phyloP scores from a whole-genome alignment of 2,329 filamentous ascomycete genomes.

The Penicillium sp. region DNA sequence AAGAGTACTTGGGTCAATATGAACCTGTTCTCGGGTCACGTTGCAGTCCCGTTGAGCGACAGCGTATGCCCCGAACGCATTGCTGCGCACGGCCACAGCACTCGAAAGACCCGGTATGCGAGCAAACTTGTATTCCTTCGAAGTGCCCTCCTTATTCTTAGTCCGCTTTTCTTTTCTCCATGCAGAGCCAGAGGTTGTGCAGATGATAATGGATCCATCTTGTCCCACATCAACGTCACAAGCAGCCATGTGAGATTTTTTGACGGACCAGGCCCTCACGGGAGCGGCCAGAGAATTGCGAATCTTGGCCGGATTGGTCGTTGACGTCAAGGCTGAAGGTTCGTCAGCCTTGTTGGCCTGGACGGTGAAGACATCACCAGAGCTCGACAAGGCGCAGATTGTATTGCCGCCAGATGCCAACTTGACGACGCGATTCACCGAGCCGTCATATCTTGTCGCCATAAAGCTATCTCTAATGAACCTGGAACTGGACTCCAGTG shows the following conservation, averaged over 20 bases:
- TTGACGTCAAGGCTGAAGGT: conserved; percentile 64
- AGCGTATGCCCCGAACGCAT: conserved; percentile 84
- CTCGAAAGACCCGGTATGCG: conserved; percentile 84
- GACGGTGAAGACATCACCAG: conserved; percentile 85
- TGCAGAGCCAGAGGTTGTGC: conserved; percentile 86
- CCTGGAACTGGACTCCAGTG: conserved; percentile 68
- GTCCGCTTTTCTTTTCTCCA: conserved; percentile 83
- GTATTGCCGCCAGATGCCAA: conserved; percentile 86
- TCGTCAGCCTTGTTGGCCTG: conserved; percentile 68
- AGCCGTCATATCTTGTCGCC: conserved; percentile 63
- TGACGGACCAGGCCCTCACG: conserved; percentile 82
- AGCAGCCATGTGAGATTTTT: conserved; percentile 79
- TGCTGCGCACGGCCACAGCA: conserved; percentile 79
- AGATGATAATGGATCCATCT: conserved; percentile 91
- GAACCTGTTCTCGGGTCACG: conserved; percentile 70
- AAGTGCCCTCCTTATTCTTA: conserved; percentile 72
- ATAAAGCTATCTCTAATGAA: conserved; percentile 66
- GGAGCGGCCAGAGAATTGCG: conserved; percentile 75
- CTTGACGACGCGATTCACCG: conserved; percentile 67
- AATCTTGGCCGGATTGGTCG: conserved; percentile 89
- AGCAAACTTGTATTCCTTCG: conserved; percentile 93
- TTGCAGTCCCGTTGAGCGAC: conserved; percentile 82
- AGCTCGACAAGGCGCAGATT: conserved; percentile 80
- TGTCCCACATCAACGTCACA: conserved; percentile 85
- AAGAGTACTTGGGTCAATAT: conserved; percentile 64